Conservation (phyloP, 2,329 filamentous ascomycete species). For the Pseudogymnoascus sp. region DNA sequence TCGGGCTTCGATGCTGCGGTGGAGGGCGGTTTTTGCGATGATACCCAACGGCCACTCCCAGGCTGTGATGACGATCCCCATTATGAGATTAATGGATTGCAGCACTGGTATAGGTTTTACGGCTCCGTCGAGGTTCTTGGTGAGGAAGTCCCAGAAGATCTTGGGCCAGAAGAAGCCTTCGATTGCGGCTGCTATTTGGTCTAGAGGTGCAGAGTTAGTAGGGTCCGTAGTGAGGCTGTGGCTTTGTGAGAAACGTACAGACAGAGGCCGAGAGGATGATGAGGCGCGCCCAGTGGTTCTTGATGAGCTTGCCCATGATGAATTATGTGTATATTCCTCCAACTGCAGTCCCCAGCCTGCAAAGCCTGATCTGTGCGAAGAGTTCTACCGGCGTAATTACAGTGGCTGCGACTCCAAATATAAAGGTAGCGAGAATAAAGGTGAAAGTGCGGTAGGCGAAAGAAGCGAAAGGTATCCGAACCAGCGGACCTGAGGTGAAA, state of each 20-base stretch:
- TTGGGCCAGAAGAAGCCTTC: conserved; percentile 98
- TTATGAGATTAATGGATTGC: conserved; percentile 80
- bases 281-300: conserved; percentile 97
- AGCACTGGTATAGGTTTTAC: conserved; percentile 83
- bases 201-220: conserved; percentile 36
- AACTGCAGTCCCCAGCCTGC: conserved; percentile 2
- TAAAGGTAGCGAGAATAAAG: background rate
- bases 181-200: conserved; percentile 77
- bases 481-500: background rate
- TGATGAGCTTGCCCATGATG: conserved; percentile 92
- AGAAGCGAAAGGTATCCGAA: conserved; percentile 5
- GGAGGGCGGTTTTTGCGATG: conserved; percentile 67
- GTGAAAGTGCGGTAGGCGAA: background rate
- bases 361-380: background rate
- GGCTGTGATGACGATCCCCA: conserved; percentile 69
- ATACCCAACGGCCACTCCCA: conserved; percentile 86
- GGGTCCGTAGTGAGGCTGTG: conserved; percentile 9
- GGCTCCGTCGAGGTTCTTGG: conserved; percentile 76
- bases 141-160: conserved; percentile 95
- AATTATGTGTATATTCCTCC: background rate
- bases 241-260: conserved; percentile 31
- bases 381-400: background rate
- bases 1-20: conserved; percentile 80
- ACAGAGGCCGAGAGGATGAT: conserved; percentile 77
- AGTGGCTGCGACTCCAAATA: background rate